Base-by-base conservation (phyloP, 352 stramenopile species). In the Phytophthora macrochlamydospora region DNA sequence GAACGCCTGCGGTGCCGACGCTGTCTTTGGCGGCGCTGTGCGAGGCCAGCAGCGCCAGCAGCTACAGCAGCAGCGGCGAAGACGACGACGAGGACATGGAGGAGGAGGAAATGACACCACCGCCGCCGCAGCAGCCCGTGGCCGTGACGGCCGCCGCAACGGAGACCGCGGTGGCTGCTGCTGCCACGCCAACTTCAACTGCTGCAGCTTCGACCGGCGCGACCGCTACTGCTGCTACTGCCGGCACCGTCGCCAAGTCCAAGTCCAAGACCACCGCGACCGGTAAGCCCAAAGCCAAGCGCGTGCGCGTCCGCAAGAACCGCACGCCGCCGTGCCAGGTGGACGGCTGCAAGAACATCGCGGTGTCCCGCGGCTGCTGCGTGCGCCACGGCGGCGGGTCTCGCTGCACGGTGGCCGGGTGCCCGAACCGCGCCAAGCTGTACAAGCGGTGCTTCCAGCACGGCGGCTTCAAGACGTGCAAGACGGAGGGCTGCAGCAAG, bases 371-470 rank as follows among this genome's bases (percentile, higher is more conserved):
- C 33, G 76, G 73, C 67, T 80, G 72, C 70, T 87, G 77, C 40
- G 75, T 83, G 51, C 71, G 74, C 31, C 77, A 86, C 56, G 77
- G 77, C 51, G 77, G 77, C 42, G 78, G 78, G 32, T 81, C 75
- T 40, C 72, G 78, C 18, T 87, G 79, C 65, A 66, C 67, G 14
- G 54, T 84, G 29, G 48, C 67, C 0, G 79, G 75, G 18, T 90
- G 81, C 55, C 61, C 67, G 40, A 88, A 90, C 69, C 76, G 81
- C 45, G 81, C 81, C 48, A 87, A 87, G 71, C 73, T 87, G 33
- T 83, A 87, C 74, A 89, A 87, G 73, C 67, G 70, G 35, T 89
- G 81, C 60, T 89, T 89, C 71, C 81, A 90, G 59, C 81, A 90
- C 67, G 80, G 78, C 53, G 80, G 78, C 45, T 85, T 80, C 72